phyloP scores from a whole-genome alignment of 2,329 filamentous ascomycete species.

The Clathrospora elynae region DNA sequence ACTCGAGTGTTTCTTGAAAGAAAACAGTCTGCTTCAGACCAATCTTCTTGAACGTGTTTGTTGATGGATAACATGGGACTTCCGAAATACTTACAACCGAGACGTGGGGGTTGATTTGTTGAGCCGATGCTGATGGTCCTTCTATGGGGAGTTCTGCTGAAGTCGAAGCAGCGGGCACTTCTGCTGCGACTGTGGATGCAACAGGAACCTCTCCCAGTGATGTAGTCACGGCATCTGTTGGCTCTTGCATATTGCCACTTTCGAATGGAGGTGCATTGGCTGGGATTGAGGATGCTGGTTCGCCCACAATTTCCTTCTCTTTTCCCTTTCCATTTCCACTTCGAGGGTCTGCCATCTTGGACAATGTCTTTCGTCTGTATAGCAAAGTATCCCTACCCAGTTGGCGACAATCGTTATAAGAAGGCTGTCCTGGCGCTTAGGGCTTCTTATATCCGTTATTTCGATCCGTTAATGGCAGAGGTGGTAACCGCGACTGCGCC shows the following conservation, averaged over 20 bases:
- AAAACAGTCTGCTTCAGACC: background rate
- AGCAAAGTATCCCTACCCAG: no score
- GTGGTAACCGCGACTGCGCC: conserved; percentile 7
- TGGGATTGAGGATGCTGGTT: conserved; percentile 2
- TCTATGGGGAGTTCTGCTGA: background rate
- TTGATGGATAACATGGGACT: background rate
- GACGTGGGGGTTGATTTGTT: conserved; percentile 18
- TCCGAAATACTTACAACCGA: conserved; percentile 11
- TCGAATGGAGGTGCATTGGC: background rate
- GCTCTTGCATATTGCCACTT: background rate
- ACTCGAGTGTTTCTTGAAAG: background rate
- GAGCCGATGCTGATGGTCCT: conserved; percentile 12
- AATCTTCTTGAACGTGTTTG: background rate
- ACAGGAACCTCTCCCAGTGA: background rate
- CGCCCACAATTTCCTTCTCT: conserved; percentile 1
- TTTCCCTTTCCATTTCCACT: conserved; percentile 10
- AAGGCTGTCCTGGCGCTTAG: background rate
- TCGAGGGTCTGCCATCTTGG: conserved; percentile 2
- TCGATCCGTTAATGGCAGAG: conserved; percentile 1
- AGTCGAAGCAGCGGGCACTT: background rate
- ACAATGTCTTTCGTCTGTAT: no score
- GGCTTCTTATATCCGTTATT: background rate
- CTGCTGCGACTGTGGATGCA: background rate
- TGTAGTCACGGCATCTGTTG: background rate
- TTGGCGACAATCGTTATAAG: no score